phyloP scores from a whole-genome alignment of 768 basidiomycete genomes.

The Gloeophyllum trabeum region DNA sequence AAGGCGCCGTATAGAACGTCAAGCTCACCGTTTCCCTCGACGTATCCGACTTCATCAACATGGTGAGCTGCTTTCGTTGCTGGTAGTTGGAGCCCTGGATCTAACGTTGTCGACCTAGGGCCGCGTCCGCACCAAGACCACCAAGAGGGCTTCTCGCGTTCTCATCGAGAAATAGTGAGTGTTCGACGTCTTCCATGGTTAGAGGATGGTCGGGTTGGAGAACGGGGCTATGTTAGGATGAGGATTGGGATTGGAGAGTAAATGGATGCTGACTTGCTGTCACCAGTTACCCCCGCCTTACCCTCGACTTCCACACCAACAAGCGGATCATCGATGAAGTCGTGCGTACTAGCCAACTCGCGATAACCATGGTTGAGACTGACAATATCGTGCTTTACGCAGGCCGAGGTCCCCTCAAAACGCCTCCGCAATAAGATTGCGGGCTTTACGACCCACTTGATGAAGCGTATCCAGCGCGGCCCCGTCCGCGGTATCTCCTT shows the following conservation, averaged over 20 bases:
- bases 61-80: constrained; percentile 28
- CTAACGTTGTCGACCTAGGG: constrained; percentile 40
- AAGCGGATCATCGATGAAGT: constrained; percentile 98
- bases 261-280: constrained; percentile 1
- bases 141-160: constrained; percentile 97
- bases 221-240: neutral
- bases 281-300: constrained; percentile 90
- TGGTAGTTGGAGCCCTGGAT: neutral
- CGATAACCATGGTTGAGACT: no score
- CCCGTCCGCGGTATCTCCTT: constrained; percentile 99
- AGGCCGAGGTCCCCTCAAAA: constrained; percentile 96
- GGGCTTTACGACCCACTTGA: constrained; percentile 98
- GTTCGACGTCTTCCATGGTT: neutral
- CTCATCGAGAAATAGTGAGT: constrained; percentile 99
- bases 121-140: constrained; percentile 99
- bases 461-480: constrained; percentile 98
- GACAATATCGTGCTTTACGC: constrained; percentile 1
- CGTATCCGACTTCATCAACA: constrained; percentile 26
- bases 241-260: neutral
- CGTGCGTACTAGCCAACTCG: constrained; percentile 53
- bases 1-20: constrained; percentile 2
- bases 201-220: neutral
- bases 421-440: constrained; percentile 99
- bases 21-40: constrained; percentile 14
- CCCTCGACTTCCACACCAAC: constrained; percentile 99